These are phyloP conservation scores for Citrus mangshanensis DNA, from an alignment of 345 rosid species.

Conservation along the genomic window DNA sequence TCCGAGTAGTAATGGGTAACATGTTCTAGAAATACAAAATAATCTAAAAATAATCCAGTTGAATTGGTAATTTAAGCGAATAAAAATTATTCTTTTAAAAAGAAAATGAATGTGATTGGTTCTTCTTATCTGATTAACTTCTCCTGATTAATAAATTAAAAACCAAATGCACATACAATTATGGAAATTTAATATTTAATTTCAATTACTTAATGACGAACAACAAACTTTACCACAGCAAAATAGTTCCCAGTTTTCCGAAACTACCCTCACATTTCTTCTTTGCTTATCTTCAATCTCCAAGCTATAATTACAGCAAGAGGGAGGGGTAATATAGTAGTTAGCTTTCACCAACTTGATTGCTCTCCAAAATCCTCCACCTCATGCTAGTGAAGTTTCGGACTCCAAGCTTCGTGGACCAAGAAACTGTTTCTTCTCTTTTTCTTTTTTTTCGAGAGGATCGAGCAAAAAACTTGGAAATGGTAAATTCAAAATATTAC, in stretches of 20 bases:
- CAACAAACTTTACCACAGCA: neutral
- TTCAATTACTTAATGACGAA: neutral
- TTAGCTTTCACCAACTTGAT: neutral
- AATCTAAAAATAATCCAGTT: too few species aligned
- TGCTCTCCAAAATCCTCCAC: neutral
- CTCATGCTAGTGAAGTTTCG: neutral
- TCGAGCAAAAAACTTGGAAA: neutral
- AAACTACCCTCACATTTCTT: neutral
- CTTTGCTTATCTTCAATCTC: too few species aligned
- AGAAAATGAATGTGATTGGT: too few species aligned
- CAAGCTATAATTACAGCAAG: too few species aligned
- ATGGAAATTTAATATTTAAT: neutral
- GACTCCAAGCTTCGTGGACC: neutral
- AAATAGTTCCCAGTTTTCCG: neutral
- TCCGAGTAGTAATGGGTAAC: too few species aligned
- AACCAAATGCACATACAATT: too few species aligned
- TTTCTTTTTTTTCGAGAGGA: too few species aligned
- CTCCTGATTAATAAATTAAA: too few species aligned
- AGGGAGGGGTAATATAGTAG: neutral
- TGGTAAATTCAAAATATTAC: neutral
- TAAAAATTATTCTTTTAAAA: too few species aligned
- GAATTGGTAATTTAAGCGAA: too few species aligned
- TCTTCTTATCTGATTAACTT: too few species aligned
- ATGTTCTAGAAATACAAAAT: too few species aligned
- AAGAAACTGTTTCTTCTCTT: neutral